Evolutionary conservation across 305 asterid species (phyloP).

Genomic region (Monarda citriodora): DNA sequence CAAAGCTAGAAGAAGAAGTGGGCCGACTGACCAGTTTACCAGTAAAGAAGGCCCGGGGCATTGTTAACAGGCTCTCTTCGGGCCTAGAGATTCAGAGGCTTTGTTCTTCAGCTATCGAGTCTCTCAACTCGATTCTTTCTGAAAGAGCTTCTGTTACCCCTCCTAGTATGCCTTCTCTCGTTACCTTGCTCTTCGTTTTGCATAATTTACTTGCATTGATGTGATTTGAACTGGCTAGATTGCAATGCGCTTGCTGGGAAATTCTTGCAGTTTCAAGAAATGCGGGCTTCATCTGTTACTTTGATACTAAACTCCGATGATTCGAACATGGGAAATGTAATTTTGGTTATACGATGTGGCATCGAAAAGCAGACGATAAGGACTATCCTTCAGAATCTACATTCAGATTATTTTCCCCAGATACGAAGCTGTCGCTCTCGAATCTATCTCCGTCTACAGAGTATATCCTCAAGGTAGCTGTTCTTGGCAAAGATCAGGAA

Average conservation of each 20-base stretch:
- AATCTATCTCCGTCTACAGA: constrained; percentile 49
- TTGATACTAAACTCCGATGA: constrained; percentile 42
- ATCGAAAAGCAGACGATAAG: constrained; percentile 48
- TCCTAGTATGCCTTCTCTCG: constrained; percentile 42
- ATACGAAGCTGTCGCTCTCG: constrained; percentile 40
- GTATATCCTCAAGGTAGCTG: constrained; percentile 48
- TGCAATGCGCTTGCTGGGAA: constrained; percentile 33
- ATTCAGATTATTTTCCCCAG: constrained; percentile 34
- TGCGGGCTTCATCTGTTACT: constrained; percentile 45
- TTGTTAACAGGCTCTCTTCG: constrained; percentile 86
- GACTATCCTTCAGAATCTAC: constrained; percentile 51
- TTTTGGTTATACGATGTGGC: constrained; percentile 60
- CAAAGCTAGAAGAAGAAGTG: constrained; percentile 68
- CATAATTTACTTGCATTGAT: too few relatives aligned
- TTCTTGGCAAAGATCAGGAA: constrained; percentile 29
- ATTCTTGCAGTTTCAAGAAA: constrained; percentile 61
- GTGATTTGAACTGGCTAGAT: too few relatives aligned
- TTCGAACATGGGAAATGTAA: constrained; percentile 36
- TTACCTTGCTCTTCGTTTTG: too few relatives aligned
- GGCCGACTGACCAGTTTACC: constrained; percentile 82
- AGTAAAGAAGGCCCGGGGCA: constrained; percentile 80
- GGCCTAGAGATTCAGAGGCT: constrained; percentile 73
- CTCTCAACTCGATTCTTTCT: constrained; percentile 61
- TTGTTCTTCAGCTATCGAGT: constrained; percentile 77
- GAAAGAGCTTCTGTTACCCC: constrained; percentile 38